phyloP scores from a whole-genome alignment of 345 rosid species.

The Streptanthus diversifolius region DNA sequence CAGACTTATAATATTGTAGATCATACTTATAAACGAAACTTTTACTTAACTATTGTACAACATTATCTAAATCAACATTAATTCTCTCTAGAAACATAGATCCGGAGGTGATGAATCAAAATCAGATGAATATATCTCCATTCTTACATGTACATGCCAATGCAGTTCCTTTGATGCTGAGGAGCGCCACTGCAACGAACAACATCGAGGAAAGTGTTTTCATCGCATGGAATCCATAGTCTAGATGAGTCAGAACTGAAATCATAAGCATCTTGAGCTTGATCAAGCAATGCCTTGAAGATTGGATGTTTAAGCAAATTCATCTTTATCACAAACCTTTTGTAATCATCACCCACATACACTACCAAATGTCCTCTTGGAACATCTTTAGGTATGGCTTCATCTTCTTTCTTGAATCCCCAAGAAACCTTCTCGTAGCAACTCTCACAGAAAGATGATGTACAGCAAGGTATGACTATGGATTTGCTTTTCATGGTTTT shows the following conservation, averaged over 20 bases:
- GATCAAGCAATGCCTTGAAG: constrained; percentile 75
- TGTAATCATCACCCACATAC: constrained; percentile 65
- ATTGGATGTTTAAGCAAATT: constrained; percentile 70
- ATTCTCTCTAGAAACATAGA: constrained; percentile 22
- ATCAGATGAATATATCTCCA: constrained; percentile 22
- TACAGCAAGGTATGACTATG: constrained; percentile 44
- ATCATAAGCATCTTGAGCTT: constrained; percentile 64
- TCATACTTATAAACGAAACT: constrained; percentile 30
- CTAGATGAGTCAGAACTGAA: constrained; percentile 49
- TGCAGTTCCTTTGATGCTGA: constrained; percentile 36
- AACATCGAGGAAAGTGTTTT: constrained; percentile 61
- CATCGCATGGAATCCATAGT: constrained; percentile 85
- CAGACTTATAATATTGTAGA: not conserved
- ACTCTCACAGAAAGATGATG: constrained; percentile 40
- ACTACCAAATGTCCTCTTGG: constrained; percentile 85
- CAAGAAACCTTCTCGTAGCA: constrained; percentile 48
- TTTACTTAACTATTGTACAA: constrained; percentile 25
- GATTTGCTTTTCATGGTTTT: constrained; percentile 48
- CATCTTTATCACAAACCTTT: constrained; percentile 69
- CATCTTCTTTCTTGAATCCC: constrained; percentile 41
- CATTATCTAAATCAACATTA: constrained; percentile 22
- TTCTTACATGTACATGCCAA: constrained; percentile 36
- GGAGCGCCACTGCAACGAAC: constrained; percentile 56
- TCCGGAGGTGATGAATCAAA: constrained; percentile 26
- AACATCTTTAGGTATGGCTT: constrained; percentile 67